These are phyloP conservation scores for Rubroboletus satanas DNA, from an alignment of 768 basidiomycete species.

Conservation along the genomic window DNA sequence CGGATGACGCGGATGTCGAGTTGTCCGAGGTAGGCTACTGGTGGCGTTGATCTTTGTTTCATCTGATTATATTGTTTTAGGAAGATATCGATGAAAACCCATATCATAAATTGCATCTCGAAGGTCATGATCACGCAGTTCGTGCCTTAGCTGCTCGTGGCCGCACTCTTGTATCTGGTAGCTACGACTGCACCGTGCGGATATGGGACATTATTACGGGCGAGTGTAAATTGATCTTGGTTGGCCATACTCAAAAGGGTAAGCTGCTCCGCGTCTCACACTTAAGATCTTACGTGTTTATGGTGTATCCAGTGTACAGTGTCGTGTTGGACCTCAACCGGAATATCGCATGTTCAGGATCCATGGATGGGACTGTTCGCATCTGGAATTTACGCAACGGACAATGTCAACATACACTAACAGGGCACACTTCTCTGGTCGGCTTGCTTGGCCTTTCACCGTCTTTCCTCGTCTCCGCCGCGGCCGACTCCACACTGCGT, in stretches of 20 bases:
- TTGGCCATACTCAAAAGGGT: conserved; percentile 92
- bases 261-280: conserved; percentile 26
- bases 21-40: conserved; percentile 41
- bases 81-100: conserved; percentile 80
- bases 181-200: conserved; percentile 92
- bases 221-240: conserved; percentile 71
- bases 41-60: not conserved
- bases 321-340: conserved; percentile 86
- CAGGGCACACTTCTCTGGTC: conserved; percentile 92
- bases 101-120: conserved; percentile 78
- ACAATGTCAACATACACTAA: conserved; percentile 71
- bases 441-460: conserved; percentile 88
- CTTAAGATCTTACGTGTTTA: conserved; percentile 1
- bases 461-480: conserved; percentile 89
- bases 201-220: conserved; percentile 93
- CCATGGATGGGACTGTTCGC: conserved; percentile 96
- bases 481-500: conserved; percentile 91
- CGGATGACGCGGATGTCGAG: conserved; percentile 59
- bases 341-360: conserved; percentile 92
- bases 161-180: conserved; percentile 87
- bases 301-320: conserved; percentile 70
- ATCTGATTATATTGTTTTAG: conserved; percentile 23
- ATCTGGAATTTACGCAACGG: conserved; percentile 90
- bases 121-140: conserved; percentile 90
- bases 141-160: conserved; percentile 90